Percentiles rank a stretch among this genome's conserved stretches.
These are phyloP conservation scores for Phytophthora agathidicida DNA, from an alignment of 352 stramenopile species.

Conservation along the genomic window DNA sequence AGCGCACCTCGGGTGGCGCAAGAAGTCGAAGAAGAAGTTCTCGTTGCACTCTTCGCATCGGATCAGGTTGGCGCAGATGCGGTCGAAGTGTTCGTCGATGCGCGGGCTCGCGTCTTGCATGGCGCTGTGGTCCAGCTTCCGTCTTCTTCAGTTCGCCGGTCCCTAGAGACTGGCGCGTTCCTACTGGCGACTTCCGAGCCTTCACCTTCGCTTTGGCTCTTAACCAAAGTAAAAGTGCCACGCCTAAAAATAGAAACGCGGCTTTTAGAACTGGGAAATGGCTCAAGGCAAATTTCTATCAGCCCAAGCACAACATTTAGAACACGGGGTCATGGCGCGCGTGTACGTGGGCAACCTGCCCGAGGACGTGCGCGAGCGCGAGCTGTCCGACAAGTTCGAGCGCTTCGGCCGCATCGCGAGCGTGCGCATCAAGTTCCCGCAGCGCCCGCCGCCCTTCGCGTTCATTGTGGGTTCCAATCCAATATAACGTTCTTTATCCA, in stretches of 20 bases:
- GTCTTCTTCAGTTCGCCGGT: too few relatives aligned
- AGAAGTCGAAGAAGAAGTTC: conserved; percentile 84
- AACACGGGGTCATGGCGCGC: too few relatives aligned
- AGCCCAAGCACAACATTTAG: too few relatives aligned
- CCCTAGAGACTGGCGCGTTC: too few relatives aligned
- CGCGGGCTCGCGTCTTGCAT: conserved; percentile 10
- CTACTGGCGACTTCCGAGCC: too few relatives aligned
- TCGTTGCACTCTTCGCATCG: conserved; percentile 83
- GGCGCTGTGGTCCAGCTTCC: not conserved
- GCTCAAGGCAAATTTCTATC: too few relatives aligned
- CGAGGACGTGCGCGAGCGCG: conserved; percentile 53
- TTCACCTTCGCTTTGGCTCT: too few relatives aligned
- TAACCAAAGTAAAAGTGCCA: too few relatives aligned
- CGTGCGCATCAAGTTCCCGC: conserved; percentile 61
- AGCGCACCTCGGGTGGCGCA: conserved; percentile 66
- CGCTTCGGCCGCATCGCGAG: conserved; percentile 52
- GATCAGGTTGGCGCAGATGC: conserved; percentile 68
- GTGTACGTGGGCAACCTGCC: conserved; percentile 74
- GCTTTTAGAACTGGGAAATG: too few relatives aligned
- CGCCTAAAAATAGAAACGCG: too few relatives aligned
- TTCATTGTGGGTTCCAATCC: conserved; percentile 55
- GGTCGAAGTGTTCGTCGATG: conserved; percentile 74
- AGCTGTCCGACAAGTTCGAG: conserved; percentile 63
- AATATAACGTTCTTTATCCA: not conserved
- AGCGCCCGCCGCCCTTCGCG: conserved; percentile 50